These are phyloP conservation scores for Plicaturopsis crispa DNA, from an alignment of 768 basidiomycete genomes.

Conservation along the genomic window DNA sequence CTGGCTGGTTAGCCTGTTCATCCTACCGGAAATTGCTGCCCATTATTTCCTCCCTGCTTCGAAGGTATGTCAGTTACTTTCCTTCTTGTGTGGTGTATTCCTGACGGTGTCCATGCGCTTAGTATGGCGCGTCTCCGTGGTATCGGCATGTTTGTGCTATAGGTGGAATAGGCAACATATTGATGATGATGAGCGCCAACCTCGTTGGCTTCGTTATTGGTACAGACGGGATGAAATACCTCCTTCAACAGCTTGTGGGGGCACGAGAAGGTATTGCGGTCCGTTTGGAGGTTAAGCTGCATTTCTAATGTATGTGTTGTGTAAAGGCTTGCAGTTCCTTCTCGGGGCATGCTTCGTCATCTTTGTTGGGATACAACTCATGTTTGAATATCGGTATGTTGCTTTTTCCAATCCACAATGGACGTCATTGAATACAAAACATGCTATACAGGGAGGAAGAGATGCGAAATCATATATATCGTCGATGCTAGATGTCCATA, in stretches of 20 bases:
- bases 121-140: slow-evolving; percentile 71
- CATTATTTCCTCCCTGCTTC: slow-evolving; percentile 49
- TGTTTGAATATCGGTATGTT: slow-evolving; percentile 91
- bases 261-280: slow-evolving; percentile 50
- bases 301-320: slow-evolving; percentile 3
- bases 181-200: slow-evolving; percentile 90
- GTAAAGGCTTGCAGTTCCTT: slow-evolving; percentile 71
- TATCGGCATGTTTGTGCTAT: slow-evolving; percentile 80
- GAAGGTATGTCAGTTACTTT: slow-evolving; percentile 39
- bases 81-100: not conserved
- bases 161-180: slow-evolving; percentile 77
- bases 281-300: not conserved
- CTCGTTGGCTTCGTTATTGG: slow-evolving; percentile 94
- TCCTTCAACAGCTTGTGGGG: slow-evolving; percentile 54
- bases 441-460: slow-evolving; percentile 57
- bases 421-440: slow-evolving; percentile 4
- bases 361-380: slow-evolving; percentile 81
- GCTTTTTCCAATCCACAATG: not conserved
- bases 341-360: slow-evolving; percentile 49
- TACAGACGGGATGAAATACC: slow-evolving; percentile 65
- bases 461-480: slow-evolving; percentile 51
- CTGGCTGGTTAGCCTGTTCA: slow-evolving; percentile 89
- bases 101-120: slow-evolving; percentile 4
- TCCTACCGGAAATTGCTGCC: slow-evolving; percentile 76
- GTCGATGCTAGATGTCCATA: too few relatives aligned